phyloP scores from a whole-genome alignment of 1,284 basidiomycete genomes.

The Phellopilus nigrolimitatus region DNA sequence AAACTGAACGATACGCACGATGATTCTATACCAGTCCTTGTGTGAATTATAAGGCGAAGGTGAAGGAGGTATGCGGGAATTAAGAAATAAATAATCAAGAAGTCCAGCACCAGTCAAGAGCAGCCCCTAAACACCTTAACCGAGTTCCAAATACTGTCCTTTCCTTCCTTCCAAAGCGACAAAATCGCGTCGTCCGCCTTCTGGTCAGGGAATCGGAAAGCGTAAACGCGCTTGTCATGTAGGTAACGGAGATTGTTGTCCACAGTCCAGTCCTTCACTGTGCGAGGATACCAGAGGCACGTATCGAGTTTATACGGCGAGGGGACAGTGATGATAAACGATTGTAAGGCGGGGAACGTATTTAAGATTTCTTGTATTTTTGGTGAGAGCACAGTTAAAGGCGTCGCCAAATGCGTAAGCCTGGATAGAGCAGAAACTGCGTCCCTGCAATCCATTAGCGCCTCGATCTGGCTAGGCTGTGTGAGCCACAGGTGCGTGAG shows the following conservation, averaged over 20 bases:
- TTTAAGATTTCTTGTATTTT: not conserved
- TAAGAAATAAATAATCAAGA: no score
- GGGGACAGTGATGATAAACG: not conserved
- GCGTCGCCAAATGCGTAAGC: conserved; percentile 6
- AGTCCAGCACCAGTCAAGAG: no score
- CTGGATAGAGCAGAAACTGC: not conserved
- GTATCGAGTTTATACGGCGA: not conserved
- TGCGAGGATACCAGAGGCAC: not conserved
- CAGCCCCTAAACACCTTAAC: no score
- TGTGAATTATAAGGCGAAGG: no score
- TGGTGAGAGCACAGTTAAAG: not conserved
- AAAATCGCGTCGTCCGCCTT: not conserved
- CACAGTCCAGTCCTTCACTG: not conserved
- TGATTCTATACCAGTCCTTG: no score
- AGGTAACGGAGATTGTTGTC: not conserved
- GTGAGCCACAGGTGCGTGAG: conserved; percentile 11
- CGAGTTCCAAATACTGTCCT: not conserved
- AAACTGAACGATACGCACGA: no score
- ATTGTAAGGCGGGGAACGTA: not conserved
- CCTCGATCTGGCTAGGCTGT: conserved; percentile 3
- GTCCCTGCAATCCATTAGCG: conserved; percentile 1
- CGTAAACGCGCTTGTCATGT: not conserved
- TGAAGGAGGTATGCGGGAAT: no score
- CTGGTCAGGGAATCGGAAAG: not conserved
- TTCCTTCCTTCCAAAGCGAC: not conserved